phyloP scores from a whole-genome alignment of 2,329 filamentous ascomycete species.

The Alternaria longipes region DNA sequence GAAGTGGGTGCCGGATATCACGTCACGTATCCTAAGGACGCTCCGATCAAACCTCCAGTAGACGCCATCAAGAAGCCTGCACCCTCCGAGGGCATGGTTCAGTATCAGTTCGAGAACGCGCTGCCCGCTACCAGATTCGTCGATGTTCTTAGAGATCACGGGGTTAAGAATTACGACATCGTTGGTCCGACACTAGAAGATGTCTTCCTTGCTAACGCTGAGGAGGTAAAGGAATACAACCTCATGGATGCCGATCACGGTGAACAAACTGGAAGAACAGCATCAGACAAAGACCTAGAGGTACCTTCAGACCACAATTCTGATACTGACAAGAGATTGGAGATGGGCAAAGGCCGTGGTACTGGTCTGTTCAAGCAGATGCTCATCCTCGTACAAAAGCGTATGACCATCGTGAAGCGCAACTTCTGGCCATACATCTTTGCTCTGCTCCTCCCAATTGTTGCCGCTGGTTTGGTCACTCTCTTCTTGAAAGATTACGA shows the following conservation, averaged over 20 bases:
- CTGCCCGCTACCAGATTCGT: conserved; percentile 76
- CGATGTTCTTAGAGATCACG: conserved; percentile 69
- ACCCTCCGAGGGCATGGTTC: conserved; percentile 69
- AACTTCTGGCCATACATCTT: conserved; percentile 80
- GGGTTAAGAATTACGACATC: conserved; percentile 81
- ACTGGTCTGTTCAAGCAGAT: conserved; percentile 77
- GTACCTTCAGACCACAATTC: conserved; percentile 40
- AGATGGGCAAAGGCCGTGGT: conserved; percentile 71
- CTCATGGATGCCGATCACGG: conserved; percentile 39
- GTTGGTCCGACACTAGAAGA: conserved; percentile 92
- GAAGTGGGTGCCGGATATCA: conserved; percentile 84
- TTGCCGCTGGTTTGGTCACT: conserved; percentile 80
- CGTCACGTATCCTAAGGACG: conserved; percentile 59
- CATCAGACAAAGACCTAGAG: conserved; percentile 34
- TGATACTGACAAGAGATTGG: conserved; percentile 43
- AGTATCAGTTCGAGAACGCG: conserved; percentile 77
- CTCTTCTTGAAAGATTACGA: conserved; percentile 72
- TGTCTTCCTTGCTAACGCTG: conserved; percentile 85
- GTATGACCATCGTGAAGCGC: conserved; percentile 77
- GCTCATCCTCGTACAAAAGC: conserved; percentile 78
- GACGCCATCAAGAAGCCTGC: conserved; percentile 54
- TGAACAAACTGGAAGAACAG: conserved; percentile 28
- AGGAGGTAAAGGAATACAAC: conserved; percentile 72
- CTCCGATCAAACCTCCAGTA: conserved; percentile 61
- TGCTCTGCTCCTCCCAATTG: conserved; percentile 79